Evolutionary conservation across 2,329 filamentous ascomycete species (phyloP), one percentile per base, ranked within the genome.

Genomic region (Epichloe brachyelytri): DNA sequence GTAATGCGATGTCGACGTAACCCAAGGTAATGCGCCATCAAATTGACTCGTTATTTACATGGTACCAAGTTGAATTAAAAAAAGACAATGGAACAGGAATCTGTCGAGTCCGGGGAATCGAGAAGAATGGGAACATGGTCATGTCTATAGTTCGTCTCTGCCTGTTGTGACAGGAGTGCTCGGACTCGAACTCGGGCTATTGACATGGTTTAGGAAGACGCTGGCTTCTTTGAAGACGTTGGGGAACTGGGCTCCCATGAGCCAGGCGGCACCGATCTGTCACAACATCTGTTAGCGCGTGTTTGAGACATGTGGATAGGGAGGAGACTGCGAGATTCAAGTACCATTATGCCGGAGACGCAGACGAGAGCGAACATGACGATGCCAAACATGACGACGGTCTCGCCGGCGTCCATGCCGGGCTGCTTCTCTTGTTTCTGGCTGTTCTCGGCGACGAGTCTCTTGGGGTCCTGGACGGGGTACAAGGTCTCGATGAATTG

Each of bases 401-500:
- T 76, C 61, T 87, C 82, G 55, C 79, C 74, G 8, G 78, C 62
- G 53, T 78, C 73, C 63, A 76, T 74, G 5, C 68, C 58, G 37
- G 68, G 65, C 54, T 77, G 68, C 51, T 71, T 63, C 48, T 59
- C 62, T 54, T 68, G 61, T 55, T 62, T 64, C 56, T 67, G 62
- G 51, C 65, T 60, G 48, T 70, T 67, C 38, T 68, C 60, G 14
- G 69, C 63, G 34, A 71, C 68, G 37, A 79, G 66, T 54, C 73
- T 71, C 61, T 85, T 82, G 43, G 86, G 78, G 56, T 86, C 82
- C 68, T 95, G 88, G 8, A 80, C 78, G 3, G 93, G 93, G 79
- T 90, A 97, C 59, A 97, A 82, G 5, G 82, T 83, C 68, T 97
- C 91, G 65, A 97, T 95, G 65, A 95, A 95, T 73, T 93, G 86